Evolutionary conservation across 108 stramenopile genomes (phyloP), one percentile per base, ranked within the genome.

Genomic region (Conticribra weissflogii): DNA sequence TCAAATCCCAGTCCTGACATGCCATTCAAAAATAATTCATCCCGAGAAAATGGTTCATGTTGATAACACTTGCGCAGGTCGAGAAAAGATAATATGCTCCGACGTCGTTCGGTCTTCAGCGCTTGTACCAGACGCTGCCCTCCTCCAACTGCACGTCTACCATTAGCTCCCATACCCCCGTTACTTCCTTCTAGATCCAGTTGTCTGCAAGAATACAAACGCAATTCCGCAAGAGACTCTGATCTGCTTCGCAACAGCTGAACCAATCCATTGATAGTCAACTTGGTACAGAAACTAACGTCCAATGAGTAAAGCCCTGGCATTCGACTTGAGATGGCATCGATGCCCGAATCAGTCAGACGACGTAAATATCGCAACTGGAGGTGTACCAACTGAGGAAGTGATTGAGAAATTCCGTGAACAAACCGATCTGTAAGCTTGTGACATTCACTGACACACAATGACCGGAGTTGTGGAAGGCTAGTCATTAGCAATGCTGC

Each of bases 361-460:
- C 71, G 64, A 50, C 82, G 79, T 16, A 81, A 63, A 56, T 85
- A 87, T 29, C 86, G 69, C 52, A 84, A 28, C 44, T 84, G 74
- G 3, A 87, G 64, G 46, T 87, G 86, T 0, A 60, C 47, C 24
- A 84, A 58, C 27, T 63, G 76, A 27, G 53, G 80, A 30, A 79
- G 29, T 7, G 52, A 58, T 52, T 78, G 51, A 16, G 65, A n/a
- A 17, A 77, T 56, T 14, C 71, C 62, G 7, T 63, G 17, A 16
- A 85, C 78, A 60, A 88, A 89, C 12, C n/a, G 32, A 68, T 89
- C 85, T 2, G 83, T 80, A 8, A 89, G 71, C n/a, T 69, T 71
- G 62, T 86, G 88, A 36, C 88, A 89, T 70, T 89, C 88, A 34
- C 76, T 81, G 0, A 83, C 85, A 64, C 81, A 86, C 14, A 89